phyloP scores from a whole-genome alignment of 2,329 filamentous ascomycete species.

The Sclerotinia trifoliorum region DNA sequence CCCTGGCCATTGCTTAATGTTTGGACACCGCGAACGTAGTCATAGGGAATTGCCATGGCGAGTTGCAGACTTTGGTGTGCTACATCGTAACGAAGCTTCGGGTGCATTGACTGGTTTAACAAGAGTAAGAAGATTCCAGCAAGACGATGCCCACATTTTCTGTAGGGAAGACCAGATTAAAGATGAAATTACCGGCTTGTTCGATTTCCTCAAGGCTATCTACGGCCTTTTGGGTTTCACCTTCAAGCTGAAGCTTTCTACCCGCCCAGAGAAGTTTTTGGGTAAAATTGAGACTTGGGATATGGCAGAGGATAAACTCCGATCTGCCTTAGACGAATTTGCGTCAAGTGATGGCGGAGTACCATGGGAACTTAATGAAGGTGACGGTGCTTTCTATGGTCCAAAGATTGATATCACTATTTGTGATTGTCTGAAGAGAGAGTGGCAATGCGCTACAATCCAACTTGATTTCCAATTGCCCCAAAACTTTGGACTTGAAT shows the following conservation, averaged over 20 bases:
- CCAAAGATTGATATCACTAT: conserved; percentile 99
- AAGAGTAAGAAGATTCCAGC: conserved; percentile 88
- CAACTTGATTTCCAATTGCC: conserved; percentile 89
- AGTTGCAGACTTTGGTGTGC: conserved; percentile 91
- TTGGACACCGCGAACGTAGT: conserved; percentile 77
- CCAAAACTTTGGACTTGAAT: conserved; percentile 83
- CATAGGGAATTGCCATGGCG: conserved; percentile 89
- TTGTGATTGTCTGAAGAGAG: conserved; percentile 78
- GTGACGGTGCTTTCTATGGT: conserved; percentile 96
- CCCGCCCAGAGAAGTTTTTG: conserved; percentile 82
- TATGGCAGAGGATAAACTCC: conserved; percentile 77
- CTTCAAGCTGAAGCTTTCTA: conserved; percentile 94
- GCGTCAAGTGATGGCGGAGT: conserved; percentile 53
- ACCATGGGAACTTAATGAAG: conserved; percentile 87
- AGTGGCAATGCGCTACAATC: conserved; percentile 89
- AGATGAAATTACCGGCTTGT: conserved; percentile 75
- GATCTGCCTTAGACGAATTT: conserved; percentile 78
- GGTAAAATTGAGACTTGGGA: conserved; percentile 88
- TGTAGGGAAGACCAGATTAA: conserved; percentile 76
- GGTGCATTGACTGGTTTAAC: conserved; percentile 89
- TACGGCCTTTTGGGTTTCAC: conserved; percentile 83
- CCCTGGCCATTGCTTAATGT: conserved; percentile 88
- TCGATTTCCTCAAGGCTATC: conserved; percentile 80
- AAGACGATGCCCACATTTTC: conserved; percentile 97
- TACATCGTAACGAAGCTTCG: conserved; percentile 94